Base-by-base conservation (phyloP, 352 stramenopile species). In the Globisporangium heterothallicum region DNA sequence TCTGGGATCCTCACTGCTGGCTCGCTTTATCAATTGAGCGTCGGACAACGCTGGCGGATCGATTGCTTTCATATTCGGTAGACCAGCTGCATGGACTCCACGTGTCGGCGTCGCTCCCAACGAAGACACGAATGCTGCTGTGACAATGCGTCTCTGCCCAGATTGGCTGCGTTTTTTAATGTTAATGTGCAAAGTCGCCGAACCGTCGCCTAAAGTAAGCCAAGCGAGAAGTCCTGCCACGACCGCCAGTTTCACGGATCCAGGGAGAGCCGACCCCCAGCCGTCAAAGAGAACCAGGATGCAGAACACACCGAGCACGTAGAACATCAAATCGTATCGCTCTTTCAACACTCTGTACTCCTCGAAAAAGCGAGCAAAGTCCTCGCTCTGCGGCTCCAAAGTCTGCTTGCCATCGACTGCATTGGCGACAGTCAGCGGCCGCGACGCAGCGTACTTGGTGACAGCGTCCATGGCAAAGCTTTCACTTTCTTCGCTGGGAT, bases 141-240 rank as follows among this genome's bases (percentile, higher is more conserved):
- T 64, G 35, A 60, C 45, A 30, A 53, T 30, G 21, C 61, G 54
- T 14, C 41, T 46, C 7, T 41, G 52, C 24, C 51, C 53, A 38
- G 47, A 53, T 10, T 21, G 41, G 12, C 25, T 58, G 38, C 51
- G 59, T 44, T 49, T 60, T 25, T 53, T 47, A 16, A 74, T 66
- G 42, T 77, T 66, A 21, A 80, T 75, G n/a, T 68, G 67, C 21
- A 80, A 8, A 9, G 70, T 73, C 16, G 67, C 64, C 19, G 64
- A 66, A 16, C 64, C 70, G 29, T 70, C 64, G 22, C 62, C 58
- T 9, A 78, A 29, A 2, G 57, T 64, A 7, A 80, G 58, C 62
- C 67, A 74, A 32, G 69, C 47, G 19, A 80, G 38, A n/a, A 80
- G 27, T 4, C 64, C 59, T 6, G 63, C 52, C 22, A 68, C 56